These are phyloP conservation scores for Trichoderma afroharzianum DNA, from an alignment of 2,329 filamentous ascomycete species.

Conservation along the genomic window DNA sequence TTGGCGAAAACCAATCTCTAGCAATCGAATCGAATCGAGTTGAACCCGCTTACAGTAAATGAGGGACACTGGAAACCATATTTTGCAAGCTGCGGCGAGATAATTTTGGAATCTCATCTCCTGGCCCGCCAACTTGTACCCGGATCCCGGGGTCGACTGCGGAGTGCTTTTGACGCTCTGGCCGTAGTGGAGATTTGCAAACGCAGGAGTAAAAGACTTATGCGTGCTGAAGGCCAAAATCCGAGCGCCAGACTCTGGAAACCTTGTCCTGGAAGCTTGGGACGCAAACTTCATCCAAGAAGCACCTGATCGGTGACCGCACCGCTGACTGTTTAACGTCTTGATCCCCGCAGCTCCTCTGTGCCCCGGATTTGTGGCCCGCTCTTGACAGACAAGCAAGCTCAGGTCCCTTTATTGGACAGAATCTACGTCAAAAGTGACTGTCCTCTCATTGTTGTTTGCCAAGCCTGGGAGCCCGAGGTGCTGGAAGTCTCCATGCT, in stretches of 20 bases:
- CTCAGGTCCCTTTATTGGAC: background rate
- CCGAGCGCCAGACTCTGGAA: background rate
- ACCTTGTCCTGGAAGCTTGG: background rate
- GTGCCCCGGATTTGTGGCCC: conserved; percentile 14
- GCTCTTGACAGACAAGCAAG: background rate
- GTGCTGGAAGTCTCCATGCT: conserved; percentile 22
- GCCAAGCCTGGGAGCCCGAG: conserved; percentile 27
- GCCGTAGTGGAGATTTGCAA: conserved; percentile 12
- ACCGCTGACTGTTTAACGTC: background rate
- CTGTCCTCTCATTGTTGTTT: conserved; percentile 23
- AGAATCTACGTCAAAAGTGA: background rate
- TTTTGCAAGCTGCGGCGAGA: background rate
- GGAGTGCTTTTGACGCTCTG: conserved; percentile 4
- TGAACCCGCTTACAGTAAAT: background rate
- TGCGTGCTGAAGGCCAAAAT: background rate
- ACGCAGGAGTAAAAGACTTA: conserved; percentile 1
- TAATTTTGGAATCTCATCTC: background rate
- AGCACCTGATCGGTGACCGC: background rate
- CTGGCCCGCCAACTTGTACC: background rate
- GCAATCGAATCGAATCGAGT: background rate
- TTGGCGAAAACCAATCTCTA: background rate
- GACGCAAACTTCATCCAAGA: conserved; percentile 9
- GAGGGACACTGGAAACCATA: no score
- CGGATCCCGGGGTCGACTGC: background rate
- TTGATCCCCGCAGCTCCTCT: background rate